phyloP scores from a whole-genome alignment of 371 early-diverging fungal genomes.

The Apophysomyces variabilis region DNA sequence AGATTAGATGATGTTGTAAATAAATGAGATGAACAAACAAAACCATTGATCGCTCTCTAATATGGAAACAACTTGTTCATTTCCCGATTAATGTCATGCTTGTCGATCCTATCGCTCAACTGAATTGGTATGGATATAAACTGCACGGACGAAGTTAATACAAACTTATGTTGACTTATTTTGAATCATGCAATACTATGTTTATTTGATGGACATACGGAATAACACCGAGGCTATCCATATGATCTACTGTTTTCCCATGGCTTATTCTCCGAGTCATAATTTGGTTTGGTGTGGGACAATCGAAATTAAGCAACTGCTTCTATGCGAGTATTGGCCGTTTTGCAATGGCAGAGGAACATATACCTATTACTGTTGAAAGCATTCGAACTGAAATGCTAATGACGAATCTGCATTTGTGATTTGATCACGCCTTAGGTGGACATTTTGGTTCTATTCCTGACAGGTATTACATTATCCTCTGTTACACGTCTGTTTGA shows the following conservation, averaged over 20 bases:
- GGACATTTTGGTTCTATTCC: constrained; percentile 56
- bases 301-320: constrained; percentile 31
- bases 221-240: no score
- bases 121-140: no score
- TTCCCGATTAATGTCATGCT: no score
- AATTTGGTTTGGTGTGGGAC: constrained; percentile 38
- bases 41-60: no score
- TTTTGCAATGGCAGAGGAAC: constrained; percentile 31
- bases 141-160: no score
- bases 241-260: constrained; percentile 11
- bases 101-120: no score
- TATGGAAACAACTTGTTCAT: no score
- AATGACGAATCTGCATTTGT: constrained; percentile 48
- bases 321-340: constrained; percentile 34
- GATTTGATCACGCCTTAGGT: constrained; percentile 57
- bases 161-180: no score
- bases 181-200: neutral
- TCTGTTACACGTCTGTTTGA: constrained; percentile 57
- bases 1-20: no score
- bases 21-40: no score
- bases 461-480: constrained; percentile 49
- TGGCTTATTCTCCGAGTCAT: constrained; percentile 28
- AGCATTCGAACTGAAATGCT: no score
- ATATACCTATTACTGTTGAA: neutral
- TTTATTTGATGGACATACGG: neutral